These are phyloP conservation scores for Firmiana major DNA, from an alignment of 345 rosid genomes.

Conservation along the genomic window DNA sequence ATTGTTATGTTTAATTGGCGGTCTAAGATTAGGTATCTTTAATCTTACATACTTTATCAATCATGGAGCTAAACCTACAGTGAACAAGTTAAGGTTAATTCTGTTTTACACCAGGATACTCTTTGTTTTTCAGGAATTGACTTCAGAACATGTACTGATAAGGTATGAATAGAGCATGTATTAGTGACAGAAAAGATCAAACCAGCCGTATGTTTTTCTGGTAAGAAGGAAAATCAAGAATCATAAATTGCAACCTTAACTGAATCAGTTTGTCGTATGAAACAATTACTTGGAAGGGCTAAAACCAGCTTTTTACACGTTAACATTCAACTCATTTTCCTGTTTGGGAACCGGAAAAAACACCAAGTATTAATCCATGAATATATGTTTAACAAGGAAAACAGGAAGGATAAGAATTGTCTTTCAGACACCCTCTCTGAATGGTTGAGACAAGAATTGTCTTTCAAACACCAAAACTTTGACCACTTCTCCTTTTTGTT, in stretches of 20 bases:
- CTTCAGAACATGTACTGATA: not conserved
- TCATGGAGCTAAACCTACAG: not conserved
- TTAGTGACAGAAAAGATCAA: no score
- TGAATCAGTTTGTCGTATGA: not conserved
- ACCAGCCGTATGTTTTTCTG: not conserved
- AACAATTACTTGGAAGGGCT: no score
- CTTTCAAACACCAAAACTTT: not conserved
- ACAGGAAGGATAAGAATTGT: no score
- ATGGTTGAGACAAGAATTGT: not conserved
- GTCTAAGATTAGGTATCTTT: not conserved
- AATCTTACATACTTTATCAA: not conserved
- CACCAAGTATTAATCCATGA: not conserved
- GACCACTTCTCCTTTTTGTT: not conserved
- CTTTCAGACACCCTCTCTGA: not conserved
- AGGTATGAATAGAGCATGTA: no score
- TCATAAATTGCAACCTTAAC: not conserved
- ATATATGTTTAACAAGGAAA: not conserved
- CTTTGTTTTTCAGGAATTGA: no score
- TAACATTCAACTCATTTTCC: not conserved
- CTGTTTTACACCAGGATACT: not conserved
- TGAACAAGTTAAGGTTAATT: not conserved
- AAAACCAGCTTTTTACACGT: not conserved
- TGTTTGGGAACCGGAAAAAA: not conserved
- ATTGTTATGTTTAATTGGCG: not conserved
- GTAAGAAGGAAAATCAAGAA: not conserved